Evolutionary conservation across 768 basidiomycete species (phyloP), one percentile per base, ranked within the genome.

Genomic region (Asterophora lycoperdoides): DNA sequence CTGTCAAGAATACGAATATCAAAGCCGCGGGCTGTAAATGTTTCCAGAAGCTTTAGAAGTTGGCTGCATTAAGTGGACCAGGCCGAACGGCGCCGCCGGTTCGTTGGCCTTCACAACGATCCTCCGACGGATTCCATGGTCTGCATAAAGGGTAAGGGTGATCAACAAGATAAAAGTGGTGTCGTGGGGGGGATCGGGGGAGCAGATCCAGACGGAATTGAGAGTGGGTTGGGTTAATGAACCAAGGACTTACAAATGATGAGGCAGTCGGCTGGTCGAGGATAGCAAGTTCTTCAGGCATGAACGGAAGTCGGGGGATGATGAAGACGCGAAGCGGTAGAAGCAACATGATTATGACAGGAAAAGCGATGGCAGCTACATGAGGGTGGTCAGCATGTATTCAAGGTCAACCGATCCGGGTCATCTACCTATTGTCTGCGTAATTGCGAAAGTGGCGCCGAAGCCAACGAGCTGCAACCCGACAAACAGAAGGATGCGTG

Each of bases 181-280:
- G 18, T 14, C 17, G 11, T 13, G 11, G 13, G 17, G 18, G 30
- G 4, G 37, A 13, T 33, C 14, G 8, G 36, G 14, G 33, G 40
- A 34, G 36, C 4, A 29, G 23, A 23, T 23, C 23, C 23, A 6
- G 23, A 3, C 23, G 23, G 23, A 6, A 23, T 23, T 23, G 23
- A 6, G 33, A 13, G 11, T 39, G 20, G 2, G 33, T 14, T 36
- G 40, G 33, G 14, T 9, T 9, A 17, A 8, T 75, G 76, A 52
- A 79, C 77, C 38, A 34, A 53, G 36, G 5, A 80, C 88, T 72
- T 58, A 90, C 87, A 56, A 88, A 89, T n/a, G 82, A 77, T 11
- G 89, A 91, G 9, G 94, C 93, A 0, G 89, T 86, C 0, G 92
- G 89, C 2, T 89, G 86, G 62, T 96, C 94, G n/a, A 97, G 75